Conservation (phyloP, 257 asterid genomes). For the Plantago major region DNA sequence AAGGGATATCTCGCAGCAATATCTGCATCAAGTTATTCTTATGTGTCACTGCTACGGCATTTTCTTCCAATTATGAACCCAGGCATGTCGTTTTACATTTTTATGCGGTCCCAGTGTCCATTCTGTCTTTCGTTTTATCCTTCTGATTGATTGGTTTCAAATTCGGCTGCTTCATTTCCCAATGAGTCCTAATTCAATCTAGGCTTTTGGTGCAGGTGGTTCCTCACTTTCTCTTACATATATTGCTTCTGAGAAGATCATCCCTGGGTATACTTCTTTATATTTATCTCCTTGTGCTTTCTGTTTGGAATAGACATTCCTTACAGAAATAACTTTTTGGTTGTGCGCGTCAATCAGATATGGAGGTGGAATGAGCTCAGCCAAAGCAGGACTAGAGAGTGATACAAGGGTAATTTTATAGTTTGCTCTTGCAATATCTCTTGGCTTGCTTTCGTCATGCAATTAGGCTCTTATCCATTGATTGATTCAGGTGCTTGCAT, state of each 20-base stretch:
- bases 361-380: conserved; percentile 97
- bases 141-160: background rate
- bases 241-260: conserved; percentile 82
- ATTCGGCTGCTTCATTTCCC: conserved; percentile 3
- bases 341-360: conserved; percentile 45
- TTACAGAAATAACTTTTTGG: conserved; percentile 9
- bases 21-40: conserved; percentile 92
- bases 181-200: conserved; percentile 9
- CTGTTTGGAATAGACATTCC: conserved; percentile 1
- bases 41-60: conserved; percentile 65
- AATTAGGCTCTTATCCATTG: conserved; percentile 7
- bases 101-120: too few relatives aligned
- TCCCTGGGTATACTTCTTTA: conserved; percentile 62
- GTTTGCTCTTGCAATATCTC: conserved; percentile 1
- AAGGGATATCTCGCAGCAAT: conserved; percentile 89
- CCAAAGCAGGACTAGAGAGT: conserved; percentile 87
- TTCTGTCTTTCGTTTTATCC: background rate
- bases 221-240: conserved; percentile 79
- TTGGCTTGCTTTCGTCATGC: background rate
- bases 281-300: background rate
- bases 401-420: conserved; percentile 63
- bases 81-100: conserved; percentile 45
- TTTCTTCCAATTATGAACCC: conserved; percentile 83
- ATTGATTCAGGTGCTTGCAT: conserved; percentile 68
- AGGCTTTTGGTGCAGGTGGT: conserved; percentile 53